These are phyloP conservation scores for Sporothrix pallida DNA, from an alignment of 2,329 filamentous ascomycete species.

Conservation along the genomic window DNA sequence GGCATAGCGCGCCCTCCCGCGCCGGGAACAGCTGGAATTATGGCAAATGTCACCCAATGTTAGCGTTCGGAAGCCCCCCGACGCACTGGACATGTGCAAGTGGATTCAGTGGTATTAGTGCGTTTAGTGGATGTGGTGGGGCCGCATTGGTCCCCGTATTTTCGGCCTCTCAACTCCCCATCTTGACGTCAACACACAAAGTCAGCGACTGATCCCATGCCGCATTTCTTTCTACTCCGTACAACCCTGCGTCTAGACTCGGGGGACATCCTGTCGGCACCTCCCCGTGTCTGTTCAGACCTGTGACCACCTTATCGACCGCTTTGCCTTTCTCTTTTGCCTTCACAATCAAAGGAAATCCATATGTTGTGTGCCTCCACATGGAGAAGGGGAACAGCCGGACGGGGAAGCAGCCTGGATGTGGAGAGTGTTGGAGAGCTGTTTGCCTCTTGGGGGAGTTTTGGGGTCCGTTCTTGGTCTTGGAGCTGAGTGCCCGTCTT, in stretches of 20 bases:
- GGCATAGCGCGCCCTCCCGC: neutral
- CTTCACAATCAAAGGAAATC: neutral
- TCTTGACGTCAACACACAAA: neutral
- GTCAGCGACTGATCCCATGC: neutral
- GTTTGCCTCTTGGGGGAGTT: neutral
- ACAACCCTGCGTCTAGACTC: neutral
- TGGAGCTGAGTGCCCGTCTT: neutral
- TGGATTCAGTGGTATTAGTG: neutral
- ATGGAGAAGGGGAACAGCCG: conserved; percentile 16
- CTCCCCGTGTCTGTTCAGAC: neutral
- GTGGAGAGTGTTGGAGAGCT: conserved; percentile 19
- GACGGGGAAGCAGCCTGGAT: neutral
- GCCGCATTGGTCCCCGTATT: neutral
- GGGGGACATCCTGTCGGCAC: conserved; percentile 13
- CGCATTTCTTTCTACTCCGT: neutral
- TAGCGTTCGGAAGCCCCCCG: conserved; percentile 18
- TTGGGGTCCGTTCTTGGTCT: neutral
- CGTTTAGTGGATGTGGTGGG: neutral
- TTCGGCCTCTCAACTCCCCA: neutral
- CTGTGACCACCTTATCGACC: neutral
- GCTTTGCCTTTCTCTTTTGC: neutral
- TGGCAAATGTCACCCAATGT: neutral
- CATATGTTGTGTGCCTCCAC: neutral
- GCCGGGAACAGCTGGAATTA: conserved; percentile 6
- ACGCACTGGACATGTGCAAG: neutral